Evolutionary conservation across 805 yeast genomes (phyloP).

Genomic region (Candida ipomoeae): DNA sequence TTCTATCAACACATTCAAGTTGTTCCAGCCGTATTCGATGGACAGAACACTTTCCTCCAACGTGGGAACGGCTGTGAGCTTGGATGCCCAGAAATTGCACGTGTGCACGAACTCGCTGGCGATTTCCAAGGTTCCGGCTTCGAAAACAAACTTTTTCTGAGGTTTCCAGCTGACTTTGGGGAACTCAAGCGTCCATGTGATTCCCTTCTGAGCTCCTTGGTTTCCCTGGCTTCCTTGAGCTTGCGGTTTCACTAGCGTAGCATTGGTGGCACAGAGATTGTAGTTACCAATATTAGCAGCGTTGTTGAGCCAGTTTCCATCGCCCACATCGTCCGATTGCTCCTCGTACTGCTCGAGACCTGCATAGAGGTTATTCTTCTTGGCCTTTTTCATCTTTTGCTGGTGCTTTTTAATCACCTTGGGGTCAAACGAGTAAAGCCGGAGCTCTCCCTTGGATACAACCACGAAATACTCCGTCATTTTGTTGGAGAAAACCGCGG

Average conservation of each 20-base stretch:
- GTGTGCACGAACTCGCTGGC: constrained; percentile 70
- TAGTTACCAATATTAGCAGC: constrained; percentile 55
- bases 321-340: constrained; percentile 38
- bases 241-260: constrained; percentile 25
- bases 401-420: constrained; percentile 40
- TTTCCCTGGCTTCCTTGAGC: constrained; percentile 12
- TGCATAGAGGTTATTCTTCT: constrained; percentile 20
- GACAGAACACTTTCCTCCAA: constrained; percentile 66
- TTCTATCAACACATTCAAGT: constrained; percentile 30
- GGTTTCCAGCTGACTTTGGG: constrained; percentile 39
- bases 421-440: constrained; percentile 52
- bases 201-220: constrained; percentile 18
- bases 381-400: constrained; percentile 23
- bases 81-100: constrained; percentile 88
- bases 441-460: constrained; percentile 62
- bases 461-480: constrained; percentile 54
- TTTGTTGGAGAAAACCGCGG: constrained; percentile 24
- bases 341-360: constrained; percentile 23
- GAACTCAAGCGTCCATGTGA: constrained; percentile 52
- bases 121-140: constrained; percentile 60
- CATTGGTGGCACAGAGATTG: constrained; percentile 50
- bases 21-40: constrained; percentile 79
- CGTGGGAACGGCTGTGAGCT: constrained; percentile 75
- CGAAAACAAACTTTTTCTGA: constrained; percentile 50
- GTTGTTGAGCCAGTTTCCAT: constrained; percentile 66